Evolutionary conservation across 345 rosid species (phyloP).

Genomic region (Gossypium turneri): DNA sequence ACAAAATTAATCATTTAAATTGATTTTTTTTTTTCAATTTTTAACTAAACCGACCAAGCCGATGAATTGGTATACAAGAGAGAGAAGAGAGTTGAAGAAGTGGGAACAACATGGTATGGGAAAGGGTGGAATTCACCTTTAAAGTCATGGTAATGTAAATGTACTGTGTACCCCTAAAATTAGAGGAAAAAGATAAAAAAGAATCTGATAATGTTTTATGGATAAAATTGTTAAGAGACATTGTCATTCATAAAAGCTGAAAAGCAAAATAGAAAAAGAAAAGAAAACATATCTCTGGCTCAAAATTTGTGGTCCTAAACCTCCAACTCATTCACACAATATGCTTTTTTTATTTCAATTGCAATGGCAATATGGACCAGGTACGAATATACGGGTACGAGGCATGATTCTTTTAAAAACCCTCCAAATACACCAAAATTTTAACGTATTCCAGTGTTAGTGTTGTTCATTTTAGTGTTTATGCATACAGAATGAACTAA

Average conservation of each 20-base stretch:
- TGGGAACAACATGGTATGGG: conserved; percentile 4
- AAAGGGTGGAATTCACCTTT: too few species aligned
- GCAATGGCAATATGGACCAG: too few species aligned
- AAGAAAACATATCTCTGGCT: conserved; percentile 2
- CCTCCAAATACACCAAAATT: neutral
- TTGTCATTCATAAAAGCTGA: conserved; percentile 11
- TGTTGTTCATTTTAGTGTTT: neutral
- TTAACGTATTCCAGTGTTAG: neutral
- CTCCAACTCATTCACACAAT: neutral
- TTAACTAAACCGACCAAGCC: too few species aligned
- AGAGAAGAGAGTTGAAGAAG: neutral
- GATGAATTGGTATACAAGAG: too few species aligned
- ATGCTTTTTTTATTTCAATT: too few species aligned
- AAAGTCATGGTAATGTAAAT: too few species aligned
- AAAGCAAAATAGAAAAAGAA: neutral
- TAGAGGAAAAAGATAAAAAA: neutral
- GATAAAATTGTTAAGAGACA: neutral
- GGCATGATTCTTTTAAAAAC: neutral
- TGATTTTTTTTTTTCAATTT: too few species aligned
- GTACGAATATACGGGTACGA: neutral
- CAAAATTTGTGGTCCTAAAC: neutral
- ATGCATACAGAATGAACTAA: neutral
- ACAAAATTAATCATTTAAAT: too few species aligned
- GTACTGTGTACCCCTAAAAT: neutral
- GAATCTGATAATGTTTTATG: neutral